Percentiles rank a stretch among this genome's conserved stretches.
phyloP scores from a whole-genome alignment of 441 rosid species.

The Euphorbia schlechtendalii region DNA sequence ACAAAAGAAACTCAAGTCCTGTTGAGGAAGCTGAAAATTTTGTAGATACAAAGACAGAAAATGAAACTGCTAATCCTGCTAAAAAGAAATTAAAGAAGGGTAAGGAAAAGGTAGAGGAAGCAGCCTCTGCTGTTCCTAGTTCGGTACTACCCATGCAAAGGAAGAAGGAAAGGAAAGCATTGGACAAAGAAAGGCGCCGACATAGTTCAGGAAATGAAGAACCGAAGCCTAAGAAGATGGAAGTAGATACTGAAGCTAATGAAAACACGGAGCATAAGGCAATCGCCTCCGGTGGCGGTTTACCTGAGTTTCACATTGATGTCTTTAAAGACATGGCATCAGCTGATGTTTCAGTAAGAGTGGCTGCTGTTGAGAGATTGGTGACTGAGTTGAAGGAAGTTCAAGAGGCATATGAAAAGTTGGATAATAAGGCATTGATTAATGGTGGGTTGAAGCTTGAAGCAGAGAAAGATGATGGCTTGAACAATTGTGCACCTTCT shows the following conservation, averaged over 20 bases:
- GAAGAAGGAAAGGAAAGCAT: constrained; percentile 22
- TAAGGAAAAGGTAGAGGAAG: constrained; percentile 18
- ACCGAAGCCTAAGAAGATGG: constrained; percentile 18
- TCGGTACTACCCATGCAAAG: constrained; percentile 7
- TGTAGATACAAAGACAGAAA: constrained; percentile 14
- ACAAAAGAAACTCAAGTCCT: constrained; percentile 41
- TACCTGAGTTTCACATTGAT: constrained; percentile 64
- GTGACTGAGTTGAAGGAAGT: constrained; percentile 58
- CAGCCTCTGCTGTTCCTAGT: constrained; percentile 23
- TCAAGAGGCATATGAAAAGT: constrained; percentile 57
- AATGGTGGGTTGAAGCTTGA: constrained; percentile 58
- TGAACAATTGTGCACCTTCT: constrained; percentile 76
- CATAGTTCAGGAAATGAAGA: background rate
- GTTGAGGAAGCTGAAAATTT: constrained; percentile 27
- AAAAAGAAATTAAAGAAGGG: constrained; percentile 43
- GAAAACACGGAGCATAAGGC: constrained; percentile 22
- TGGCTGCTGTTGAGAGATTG: constrained; percentile 60
- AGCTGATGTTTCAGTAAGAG: constrained; percentile 45
- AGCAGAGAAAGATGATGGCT: constrained; percentile 85
- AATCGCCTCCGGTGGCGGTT: constrained; percentile 28
- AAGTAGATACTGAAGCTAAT: constrained; percentile 18
- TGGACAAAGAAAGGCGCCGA: constrained; percentile 12
- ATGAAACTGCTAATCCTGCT: constrained; percentile 19
- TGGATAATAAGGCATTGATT: constrained; percentile 41
- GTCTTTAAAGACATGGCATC: constrained; percentile 74